Evolutionary conservation across 2,329 filamentous ascomycete species (phyloP), one percentile per base, ranked within the genome.

Genomic region (Apiospora phragmitis): DNA sequence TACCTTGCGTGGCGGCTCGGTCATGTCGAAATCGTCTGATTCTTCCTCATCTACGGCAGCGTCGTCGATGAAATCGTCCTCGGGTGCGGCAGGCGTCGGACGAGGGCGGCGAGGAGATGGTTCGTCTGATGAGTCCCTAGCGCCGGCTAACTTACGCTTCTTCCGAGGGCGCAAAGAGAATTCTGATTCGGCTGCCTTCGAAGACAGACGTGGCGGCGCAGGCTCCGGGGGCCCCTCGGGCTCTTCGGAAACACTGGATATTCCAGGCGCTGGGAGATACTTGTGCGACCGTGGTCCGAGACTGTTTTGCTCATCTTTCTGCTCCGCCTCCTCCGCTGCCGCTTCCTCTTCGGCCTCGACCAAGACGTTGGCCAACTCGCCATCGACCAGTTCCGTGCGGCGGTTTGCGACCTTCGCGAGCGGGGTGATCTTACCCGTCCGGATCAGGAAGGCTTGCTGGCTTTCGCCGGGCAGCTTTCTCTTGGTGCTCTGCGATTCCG

Each of bases 381-480:
- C 92, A 62, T 91, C 86, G 3, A 90, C 86, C 3, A 88, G 89
- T 38, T 89, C 85, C 4, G 86, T 86, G 1, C 90, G 83, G n/a
- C 89, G 86, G 18, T 89, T 87, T 35, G 90, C 90, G 75, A 97
- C 88, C 73, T 92, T 93, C 9, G 94, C 93, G 77, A 99, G 99
- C 0, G 96, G 96, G 0, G 96, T 99, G 75, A 99, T 98, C 82
- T 98, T 98, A 72, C 96, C 96, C 0, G 95, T 99, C 38, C 96
- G 91, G 67, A 99, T 96, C 65, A 99, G 88, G 79, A 93, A 99
- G 65, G 97, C 95, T 68, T 95, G 90, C 72, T 94, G 91, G 32
- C 89, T 94, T 83, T 98, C 96, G 72, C 93, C 93, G 1, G 93
- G 90, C 70, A 95, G 82, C 69, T 89, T 90, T 71, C 87, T 86